Percentiles rank a stretch among this genome's conserved stretches.
These are phyloP conservation scores for Eucalyptus sp. DNA, from an alignment of 345 rosid genomes.

Conservation along the genomic window DNA sequence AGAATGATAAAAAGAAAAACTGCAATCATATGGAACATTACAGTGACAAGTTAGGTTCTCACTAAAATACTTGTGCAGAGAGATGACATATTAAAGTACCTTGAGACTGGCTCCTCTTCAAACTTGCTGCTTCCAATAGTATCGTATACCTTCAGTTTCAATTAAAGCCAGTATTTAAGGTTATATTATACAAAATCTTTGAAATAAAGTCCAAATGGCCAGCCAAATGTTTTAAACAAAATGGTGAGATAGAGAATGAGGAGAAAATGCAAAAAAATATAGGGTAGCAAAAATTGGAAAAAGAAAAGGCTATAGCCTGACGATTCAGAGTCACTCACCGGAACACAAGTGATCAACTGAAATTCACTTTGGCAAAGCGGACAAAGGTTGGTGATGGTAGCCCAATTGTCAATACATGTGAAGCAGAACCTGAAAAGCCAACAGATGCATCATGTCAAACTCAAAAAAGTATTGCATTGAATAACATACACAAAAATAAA, in stretches of 20 bases:
- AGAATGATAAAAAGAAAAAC: not conserved
- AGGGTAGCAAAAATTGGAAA: not conserved
- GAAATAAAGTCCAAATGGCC: not conserved
- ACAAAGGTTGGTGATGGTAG: slow-evolving; percentile 92
- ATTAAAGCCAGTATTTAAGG: not conserved
- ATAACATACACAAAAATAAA: not conserved
- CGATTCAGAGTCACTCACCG: slow-evolving; percentile 40
- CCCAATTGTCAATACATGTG: slow-evolving; percentile 95
- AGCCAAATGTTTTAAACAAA: not conserved
- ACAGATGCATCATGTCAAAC: not conserved
- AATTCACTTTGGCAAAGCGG: slow-evolving; percentile 97
- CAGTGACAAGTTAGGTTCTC: not conserved
- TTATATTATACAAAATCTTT: not conserved
- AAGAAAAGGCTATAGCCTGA: not conserved
- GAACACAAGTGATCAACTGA: slow-evolving; percentile 92
- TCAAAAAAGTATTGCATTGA: not conserved
- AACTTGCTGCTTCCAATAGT: slow-evolving; percentile 62
- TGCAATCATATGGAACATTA: not conserved
- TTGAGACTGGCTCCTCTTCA: slow-evolving; percentile 58
- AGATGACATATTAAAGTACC: slow-evolving; percentile 17
- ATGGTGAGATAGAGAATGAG: not conserved
- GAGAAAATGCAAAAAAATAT: not conserved
- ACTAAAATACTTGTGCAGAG: not conserved
- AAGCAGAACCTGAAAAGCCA: slow-evolving; percentile 78
- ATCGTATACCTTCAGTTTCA: slow-evolving; percentile 77